These are phyloP conservation scores for Cercophora sp. DNA, from an alignment of 495 filamentous ascomycete genomes.

Conservation along the genomic window DNA sequence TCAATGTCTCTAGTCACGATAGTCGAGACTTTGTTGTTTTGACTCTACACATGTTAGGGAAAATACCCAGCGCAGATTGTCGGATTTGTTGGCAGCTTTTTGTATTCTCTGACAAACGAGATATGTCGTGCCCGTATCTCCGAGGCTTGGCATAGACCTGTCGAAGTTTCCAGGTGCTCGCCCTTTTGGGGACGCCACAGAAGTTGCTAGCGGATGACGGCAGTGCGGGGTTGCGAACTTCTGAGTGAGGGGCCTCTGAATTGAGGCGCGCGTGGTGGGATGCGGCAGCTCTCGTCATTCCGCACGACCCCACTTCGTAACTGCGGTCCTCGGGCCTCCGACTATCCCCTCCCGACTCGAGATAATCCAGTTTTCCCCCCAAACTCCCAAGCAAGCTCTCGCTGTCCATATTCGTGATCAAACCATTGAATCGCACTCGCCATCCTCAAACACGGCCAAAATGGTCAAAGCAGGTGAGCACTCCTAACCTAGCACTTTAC, in stretches of 20 bases:
- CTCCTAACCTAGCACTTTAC: slow-evolving; percentile 22
- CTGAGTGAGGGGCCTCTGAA: no score
- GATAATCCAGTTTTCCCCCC: slow-evolving; percentile 14
- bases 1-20: no score
- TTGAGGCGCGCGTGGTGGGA: no score
- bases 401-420: background rate
- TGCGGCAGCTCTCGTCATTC: slow-evolving; percentile 11
- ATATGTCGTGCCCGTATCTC: no score
- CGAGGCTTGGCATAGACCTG: no score
- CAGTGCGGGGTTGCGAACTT: slow-evolving; percentile 19
- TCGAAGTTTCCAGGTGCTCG: background rate
- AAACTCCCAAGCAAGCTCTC: background rate
- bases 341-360: slow-evolving; percentile 2
- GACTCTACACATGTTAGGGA: no score
- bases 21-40: no score
- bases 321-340: slow-evolving; percentile 21
- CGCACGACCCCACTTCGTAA: slow-evolving; percentile 18
- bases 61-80: no score
- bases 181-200: no score
- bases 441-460: slow-evolving; percentile 41
- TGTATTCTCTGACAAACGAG: no score
- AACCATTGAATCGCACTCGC: background rate
- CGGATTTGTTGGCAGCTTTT: no score
- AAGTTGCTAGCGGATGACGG: slow-evolving; percentile 6
- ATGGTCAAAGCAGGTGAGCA: slow-evolving; percentile 95